Conservation (phyloP, 2,329 filamentous ascomycete species). For the Colletotrichum horii region DNA sequence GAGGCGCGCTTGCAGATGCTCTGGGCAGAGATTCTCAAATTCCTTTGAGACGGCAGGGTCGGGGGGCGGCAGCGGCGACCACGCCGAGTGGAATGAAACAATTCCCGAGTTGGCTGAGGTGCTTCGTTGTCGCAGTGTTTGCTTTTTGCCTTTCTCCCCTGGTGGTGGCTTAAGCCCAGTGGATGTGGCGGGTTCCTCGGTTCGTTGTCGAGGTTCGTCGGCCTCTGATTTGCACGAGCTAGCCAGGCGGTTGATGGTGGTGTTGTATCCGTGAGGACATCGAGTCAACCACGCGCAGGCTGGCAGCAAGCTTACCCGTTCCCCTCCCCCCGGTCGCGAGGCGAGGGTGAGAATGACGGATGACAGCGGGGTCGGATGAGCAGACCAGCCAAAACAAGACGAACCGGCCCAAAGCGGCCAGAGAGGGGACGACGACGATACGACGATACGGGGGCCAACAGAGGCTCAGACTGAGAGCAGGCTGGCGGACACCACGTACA, state of each 20-base stretch:
- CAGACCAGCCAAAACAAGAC: constrained; percentile 5
- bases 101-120: neutral
- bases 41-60: neutral
- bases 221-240: neutral
- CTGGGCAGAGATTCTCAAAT: neutral
- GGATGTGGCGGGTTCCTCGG: neutral
- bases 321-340: neutral
- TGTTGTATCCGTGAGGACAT: neutral
- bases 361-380: constrained; percentile 2
- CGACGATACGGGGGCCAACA: neutral
- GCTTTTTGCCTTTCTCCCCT: neutral
- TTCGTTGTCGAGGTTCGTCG: neutral
- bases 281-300: neutral
- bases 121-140: constrained; percentile 12
- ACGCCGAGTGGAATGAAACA: constrained; percentile 11
- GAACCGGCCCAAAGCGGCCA: neutral
- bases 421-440: neutral
- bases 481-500: neutral
- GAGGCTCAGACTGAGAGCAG: neutral
- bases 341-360: neutral
- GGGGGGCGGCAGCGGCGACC: neutral
- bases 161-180: neutral
- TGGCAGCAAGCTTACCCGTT: neutral
- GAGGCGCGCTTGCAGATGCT: neutral
- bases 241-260: neutral